Evolutionary conservation across 768 basidiomycete species (phyloP).

Genomic region (Suillus bovinus): DNA sequence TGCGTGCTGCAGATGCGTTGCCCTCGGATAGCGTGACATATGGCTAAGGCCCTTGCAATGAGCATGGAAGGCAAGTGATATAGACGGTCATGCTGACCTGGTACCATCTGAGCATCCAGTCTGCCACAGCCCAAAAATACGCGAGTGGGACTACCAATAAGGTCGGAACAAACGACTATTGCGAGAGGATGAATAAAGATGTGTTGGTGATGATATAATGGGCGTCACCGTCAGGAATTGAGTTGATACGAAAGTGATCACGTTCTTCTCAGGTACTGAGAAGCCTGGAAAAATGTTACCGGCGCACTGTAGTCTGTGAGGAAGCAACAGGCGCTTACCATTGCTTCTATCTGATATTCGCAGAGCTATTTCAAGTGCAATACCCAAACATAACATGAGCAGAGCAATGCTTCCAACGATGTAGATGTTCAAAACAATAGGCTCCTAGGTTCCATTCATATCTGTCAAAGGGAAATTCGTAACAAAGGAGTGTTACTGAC

Average conservation of each 20-base stretch:
- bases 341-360: slow-evolving; percentile 41
- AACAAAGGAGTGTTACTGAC: slow-evolving; percentile 31
- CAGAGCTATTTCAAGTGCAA: slow-evolving; percentile 49
- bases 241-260: slow-evolving; percentile 49
- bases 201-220: background rate
- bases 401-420: slow-evolving; percentile 41
- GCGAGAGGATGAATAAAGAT: slow-evolving; percentile 3
- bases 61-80: background rate
- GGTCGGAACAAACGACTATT: slow-evolving; percentile 61
- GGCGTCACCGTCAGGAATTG: slow-evolving; percentile 42
- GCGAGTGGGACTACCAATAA: slow-evolving; percentile 50
- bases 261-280: slow-evolving; percentile 47
- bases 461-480: background rate
- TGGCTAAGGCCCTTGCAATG: slow-evolving; percentile 41
- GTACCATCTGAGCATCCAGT: slow-evolving; percentile 56
- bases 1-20: slow-evolving; percentile 52
- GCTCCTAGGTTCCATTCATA: slow-evolving; percentile 22
- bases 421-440: slow-evolving; percentile 36
- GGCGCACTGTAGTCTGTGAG: slow-evolving; percentile 13
- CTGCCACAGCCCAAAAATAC: slow-evolving; percentile 49
- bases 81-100: slow-evolving; percentile 43
- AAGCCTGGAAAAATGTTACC: slow-evolving; percentile 45
- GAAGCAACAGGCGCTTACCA: slow-evolving; percentile 35
- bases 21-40: slow-evolving; percentile 60
- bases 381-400: slow-evolving; percentile 46